Conservation (phyloP, 2,329 filamentous ascomycete genomes). For the Phyllosticta capitalensis region DNA sequence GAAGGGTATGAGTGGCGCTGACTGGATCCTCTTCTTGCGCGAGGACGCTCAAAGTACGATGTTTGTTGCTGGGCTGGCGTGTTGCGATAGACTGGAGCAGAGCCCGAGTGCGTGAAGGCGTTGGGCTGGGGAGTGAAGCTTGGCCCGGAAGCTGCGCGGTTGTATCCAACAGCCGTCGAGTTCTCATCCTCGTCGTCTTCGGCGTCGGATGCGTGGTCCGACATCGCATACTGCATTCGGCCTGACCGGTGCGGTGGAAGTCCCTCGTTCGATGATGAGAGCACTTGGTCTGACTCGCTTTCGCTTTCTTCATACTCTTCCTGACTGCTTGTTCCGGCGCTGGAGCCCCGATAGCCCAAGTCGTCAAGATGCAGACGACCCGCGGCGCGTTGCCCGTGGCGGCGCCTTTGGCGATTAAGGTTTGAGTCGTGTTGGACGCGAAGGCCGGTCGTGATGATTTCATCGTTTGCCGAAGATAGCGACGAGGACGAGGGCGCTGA, state of each 20-base stretch:
- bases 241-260: constrained; percentile 26
- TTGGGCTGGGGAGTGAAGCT: constrained; percentile 82
- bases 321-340: constrained; percentile 58
- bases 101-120: constrained; percentile 77
- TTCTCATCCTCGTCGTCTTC: constrained; percentile 51
- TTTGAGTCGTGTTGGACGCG: constrained; percentile 60
- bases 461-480: constrained; percentile 71
- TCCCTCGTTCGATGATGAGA: constrained; percentile 56
- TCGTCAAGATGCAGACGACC: constrained; percentile 19
- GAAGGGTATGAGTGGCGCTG: constrained; percentile 32
- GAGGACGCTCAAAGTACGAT: constrained; percentile 31
- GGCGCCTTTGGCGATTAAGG: constrained; percentile 48
- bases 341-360: constrained; percentile 27
- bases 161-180: constrained; percentile 67
- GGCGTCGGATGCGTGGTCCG: constrained; percentile 29
- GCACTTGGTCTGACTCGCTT: constrained; percentile 69
- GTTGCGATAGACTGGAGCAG: constrained; percentile 36
- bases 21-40: constrained; percentile 20
- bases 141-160: constrained; percentile 39
- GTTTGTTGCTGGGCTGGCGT: constrained; percentile 30
- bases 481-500: constrained; percentile 93
- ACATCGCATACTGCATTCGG: constrained; percentile 21
- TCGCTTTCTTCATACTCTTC: constrained; percentile 94
- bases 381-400: constrained; percentile 21
- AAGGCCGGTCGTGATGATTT: constrained; percentile 84